These are phyloP conservation scores for Fusarium vanettenii DNA, from an alignment of 2,329 filamentous ascomycete genomes.

Conservation along the genomic window DNA sequence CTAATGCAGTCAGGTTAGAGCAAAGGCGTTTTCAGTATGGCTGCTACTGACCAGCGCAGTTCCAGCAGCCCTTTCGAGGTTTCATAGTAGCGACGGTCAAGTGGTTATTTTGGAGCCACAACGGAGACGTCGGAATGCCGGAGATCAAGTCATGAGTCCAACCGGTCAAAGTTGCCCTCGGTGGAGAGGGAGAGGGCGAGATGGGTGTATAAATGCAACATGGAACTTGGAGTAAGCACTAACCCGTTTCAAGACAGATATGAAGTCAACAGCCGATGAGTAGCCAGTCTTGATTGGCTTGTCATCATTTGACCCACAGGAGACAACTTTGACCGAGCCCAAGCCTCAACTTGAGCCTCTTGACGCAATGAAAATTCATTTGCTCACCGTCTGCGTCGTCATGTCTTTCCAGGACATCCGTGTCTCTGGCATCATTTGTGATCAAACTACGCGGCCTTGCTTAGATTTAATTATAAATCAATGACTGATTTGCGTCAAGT, in stretches of 20 bases:
- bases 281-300: neutral
- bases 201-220: neutral
- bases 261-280: neutral
- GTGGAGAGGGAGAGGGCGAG: neutral
- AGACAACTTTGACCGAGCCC: slow-evolving; percentile 29
- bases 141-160: neutral
- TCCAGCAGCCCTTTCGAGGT: slow-evolving; percentile 33
- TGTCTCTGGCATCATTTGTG: neutral
- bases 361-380: neutral
- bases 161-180: slow-evolving; percentile 18
- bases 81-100: slow-evolving; percentile 3
- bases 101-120: neutral
- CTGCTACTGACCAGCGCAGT: slow-evolving; percentile 29
- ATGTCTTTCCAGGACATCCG: neutral
- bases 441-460: neutral
- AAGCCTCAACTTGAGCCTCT: neutral
- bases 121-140: neutral
- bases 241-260: neutral
- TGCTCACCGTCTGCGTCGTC: neutral
- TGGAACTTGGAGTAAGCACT: neutral
- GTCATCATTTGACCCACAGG: slow-evolving; percentile 11
- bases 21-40: neutral
- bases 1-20: slow-evolving; percentile 14
- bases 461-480: neutral
- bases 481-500: neutral